phyloP scores from a whole-genome alignment of 148 eudicot species.

The Camellia sinensis region DNA sequence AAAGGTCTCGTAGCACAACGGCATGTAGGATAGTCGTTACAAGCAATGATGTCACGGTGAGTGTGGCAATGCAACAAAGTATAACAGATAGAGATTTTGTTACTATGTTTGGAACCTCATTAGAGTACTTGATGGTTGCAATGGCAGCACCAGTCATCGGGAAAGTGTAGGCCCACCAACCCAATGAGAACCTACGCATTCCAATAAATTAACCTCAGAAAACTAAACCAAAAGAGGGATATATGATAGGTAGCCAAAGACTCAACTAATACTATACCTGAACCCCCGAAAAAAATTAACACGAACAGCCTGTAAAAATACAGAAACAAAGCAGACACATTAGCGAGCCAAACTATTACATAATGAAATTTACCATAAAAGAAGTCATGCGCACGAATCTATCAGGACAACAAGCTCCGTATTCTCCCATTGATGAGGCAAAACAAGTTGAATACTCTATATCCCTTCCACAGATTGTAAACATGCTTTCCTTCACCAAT shows the following conservation, averaged over 20 bases:
- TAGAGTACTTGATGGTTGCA: slow-evolving; percentile 71
- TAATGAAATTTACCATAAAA: neutral
- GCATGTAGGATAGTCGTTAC: slow-evolving; percentile 67
- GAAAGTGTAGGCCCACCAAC: slow-evolving; percentile 99
- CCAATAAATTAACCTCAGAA: slow-evolving; percentile 9
- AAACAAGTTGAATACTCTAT: too few species aligned
- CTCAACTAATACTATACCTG: slow-evolving; percentile 36
- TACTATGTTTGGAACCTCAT: slow-evolving; percentile 46
- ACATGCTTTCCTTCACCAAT: neutral
- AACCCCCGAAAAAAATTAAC: slow-evolving; percentile 93
- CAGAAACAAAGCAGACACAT: neutral
- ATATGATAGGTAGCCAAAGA: slow-evolving; percentile 1
- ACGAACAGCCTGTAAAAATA: slow-evolving; percentile 70
- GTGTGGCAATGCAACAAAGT: slow-evolving; percentile 49
- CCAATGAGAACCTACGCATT: slow-evolving; percentile 63
- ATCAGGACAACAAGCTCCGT: too few species aligned
- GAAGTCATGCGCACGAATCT: neutral
- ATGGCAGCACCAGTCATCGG: slow-evolving; percentile 93
- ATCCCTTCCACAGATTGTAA: too few species aligned
- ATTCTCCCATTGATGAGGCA: too few species aligned
- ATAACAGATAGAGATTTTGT: slow-evolving; percentile 40
- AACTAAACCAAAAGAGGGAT: neutral
- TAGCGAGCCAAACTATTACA: neutral
- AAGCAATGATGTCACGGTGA: slow-evolving; percentile 51
- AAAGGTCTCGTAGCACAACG: slow-evolving; percentile 59